Evolutionary conservation across 2,329 filamentous ascomycete genomes (phyloP).

Genomic region (Aspergillus pseudoterreus): DNA sequence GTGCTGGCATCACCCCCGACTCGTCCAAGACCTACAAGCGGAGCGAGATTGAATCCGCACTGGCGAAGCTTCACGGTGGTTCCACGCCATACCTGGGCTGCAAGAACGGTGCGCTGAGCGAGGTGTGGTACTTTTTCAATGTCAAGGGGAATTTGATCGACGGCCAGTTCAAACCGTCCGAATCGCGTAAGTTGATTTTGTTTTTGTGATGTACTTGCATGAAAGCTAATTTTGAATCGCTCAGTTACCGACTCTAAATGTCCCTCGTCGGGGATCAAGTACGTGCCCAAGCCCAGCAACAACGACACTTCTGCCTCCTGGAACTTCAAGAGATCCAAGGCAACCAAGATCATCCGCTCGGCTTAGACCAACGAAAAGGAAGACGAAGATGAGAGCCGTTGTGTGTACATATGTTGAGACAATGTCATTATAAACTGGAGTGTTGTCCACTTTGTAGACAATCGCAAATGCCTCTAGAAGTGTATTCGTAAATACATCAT

Average conservation of each 20-base stretch:
- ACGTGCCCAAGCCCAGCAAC: constrained; percentile 53
- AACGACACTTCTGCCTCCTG: background rate
- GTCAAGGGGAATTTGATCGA: constrained; percentile 56
- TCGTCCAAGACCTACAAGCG: constrained; percentile 49
- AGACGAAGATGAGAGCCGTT: background rate
- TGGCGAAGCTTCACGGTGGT: constrained; percentile 46
- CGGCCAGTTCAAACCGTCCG: constrained; percentile 57
- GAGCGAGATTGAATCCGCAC: constrained; percentile 49
- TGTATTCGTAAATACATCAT: background rate
- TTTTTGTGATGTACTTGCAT: background rate
- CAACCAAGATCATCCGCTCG: constrained; percentile 1
- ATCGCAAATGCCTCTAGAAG: no score
- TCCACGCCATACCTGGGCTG: constrained; percentile 52
- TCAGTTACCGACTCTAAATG: constrained; percentile 53
- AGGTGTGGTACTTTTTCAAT: constrained; percentile 54
- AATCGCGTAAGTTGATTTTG: constrained; percentile 38
- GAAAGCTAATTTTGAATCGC: background rate
- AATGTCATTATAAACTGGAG: background rate
- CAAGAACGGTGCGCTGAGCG: constrained; percentile 45
- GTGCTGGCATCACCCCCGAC: constrained; percentile 53
- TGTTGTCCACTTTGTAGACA: background rate
- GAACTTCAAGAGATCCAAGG: background rate
- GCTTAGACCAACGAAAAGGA: background rate
- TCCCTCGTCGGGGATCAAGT: constrained; percentile 60
- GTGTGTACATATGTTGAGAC: background rate